Conservation (phyloP, 805 yeast genomes). For the Komagataella populi region DNA sequence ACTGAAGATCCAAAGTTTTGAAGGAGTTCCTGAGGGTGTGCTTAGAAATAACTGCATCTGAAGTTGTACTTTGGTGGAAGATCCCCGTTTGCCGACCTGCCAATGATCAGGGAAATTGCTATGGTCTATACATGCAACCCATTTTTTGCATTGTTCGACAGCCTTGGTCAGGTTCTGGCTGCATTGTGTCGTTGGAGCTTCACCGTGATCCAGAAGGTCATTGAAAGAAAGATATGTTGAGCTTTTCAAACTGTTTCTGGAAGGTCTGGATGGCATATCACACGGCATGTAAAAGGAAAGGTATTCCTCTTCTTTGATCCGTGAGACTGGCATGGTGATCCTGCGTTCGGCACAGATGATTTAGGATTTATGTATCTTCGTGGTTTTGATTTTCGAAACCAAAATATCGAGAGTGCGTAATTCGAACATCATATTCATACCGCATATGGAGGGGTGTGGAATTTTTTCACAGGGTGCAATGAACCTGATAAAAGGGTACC, state of each 20-base stretch:
- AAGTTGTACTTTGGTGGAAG: background rate
- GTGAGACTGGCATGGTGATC: background rate
- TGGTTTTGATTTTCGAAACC: background rate
- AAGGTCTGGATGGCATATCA: background rate
- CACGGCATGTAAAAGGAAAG: background rate
- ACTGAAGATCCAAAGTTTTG: background rate
- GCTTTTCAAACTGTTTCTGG: background rate
- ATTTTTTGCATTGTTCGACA: constrained; percentile 1
- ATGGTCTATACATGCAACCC: constrained; percentile 10
- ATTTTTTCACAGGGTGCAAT: background rate
- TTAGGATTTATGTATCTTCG: background rate
- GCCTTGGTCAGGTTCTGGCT: background rate
- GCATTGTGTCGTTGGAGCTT: background rate
- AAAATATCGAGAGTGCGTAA: background rate
- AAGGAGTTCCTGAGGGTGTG: background rate
- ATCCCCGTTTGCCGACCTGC: constrained; percentile 9
- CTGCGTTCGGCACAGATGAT: background rate
- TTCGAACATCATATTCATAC: too few species aligned
- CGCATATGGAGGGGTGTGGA: background rate
- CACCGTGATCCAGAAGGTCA: background rate
- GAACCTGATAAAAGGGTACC: background rate
- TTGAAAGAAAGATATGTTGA: background rate
- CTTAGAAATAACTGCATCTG: background rate
- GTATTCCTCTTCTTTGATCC: background rate
- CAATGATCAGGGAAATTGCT: constrained; percentile 23